Base-by-base conservation (phyloP, 2,329 filamentous ascomycete genomes). In the Colletotrichum kahawae region DNA sequence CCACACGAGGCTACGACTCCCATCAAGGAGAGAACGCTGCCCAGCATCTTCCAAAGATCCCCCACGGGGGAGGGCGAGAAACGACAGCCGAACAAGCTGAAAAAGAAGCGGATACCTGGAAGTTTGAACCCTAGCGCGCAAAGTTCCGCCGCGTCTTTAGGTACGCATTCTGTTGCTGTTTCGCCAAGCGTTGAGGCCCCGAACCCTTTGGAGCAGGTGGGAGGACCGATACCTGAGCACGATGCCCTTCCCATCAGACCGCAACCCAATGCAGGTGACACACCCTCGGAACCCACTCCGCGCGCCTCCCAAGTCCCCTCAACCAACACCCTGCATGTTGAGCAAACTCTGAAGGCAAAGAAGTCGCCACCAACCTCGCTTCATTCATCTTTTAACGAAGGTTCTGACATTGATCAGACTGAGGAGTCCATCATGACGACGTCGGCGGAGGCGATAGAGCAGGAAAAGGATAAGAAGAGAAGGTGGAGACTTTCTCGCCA, bases 91-190 rank as follows among this genome's bases (percentile, higher is more conserved):
- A 98, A 98, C 81, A 98, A 98, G 84, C 87, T 99, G 67, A 94
- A 93, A 83, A 98, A 98, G 88, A 98, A 95, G 84, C 90, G 93
- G 77, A 87, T 94, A 70, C 93, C 94, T 0, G 93, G 92, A 56
- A 95, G 94, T 80, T 85, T 94, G 27, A 96, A 95, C 79, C 93
- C 93, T 24, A 98, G 96, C 82, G 96, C 96, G 0, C 95, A 98
- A 77, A 98, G 96, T 81, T 98, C 97, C 18, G 94, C 91, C 8
- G 91, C 94, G 18, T 98, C 96, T 9, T 87, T 98, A 7, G 84
- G 87, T 65, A 70, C 75, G 56, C 82, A 83, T 51, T 88, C 87
- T 14, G 83, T 85, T 57, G 81, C 84, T 12, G 83, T 84, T 2
- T 90, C 90, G 7, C 89, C 90, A 3, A 83, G 80, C 38, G 76